phyloP scores from a whole-genome alignment of 2,329 filamentous ascomycete genomes.

The Trichoderma guizhouense region DNA sequence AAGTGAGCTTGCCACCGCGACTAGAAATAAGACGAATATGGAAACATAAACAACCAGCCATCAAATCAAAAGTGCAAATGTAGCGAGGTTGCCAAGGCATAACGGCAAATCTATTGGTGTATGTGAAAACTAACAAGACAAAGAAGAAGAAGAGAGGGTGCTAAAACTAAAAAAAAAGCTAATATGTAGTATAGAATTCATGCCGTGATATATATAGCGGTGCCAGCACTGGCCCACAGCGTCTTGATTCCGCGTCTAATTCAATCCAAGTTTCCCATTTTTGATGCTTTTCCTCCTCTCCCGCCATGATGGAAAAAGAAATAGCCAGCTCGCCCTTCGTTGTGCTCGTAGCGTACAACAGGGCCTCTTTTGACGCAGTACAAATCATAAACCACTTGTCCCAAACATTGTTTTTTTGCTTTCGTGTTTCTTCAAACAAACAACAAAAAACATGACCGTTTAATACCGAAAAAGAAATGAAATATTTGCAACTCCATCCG shows the following conservation, averaged over 20 bases:
- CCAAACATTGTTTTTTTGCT: not conserved
- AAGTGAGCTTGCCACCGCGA: not conserved
- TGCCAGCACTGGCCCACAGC: slow-evolving; percentile 4
- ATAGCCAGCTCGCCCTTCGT: not conserved
- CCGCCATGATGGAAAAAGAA: not conserved
- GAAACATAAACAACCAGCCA: not conserved
- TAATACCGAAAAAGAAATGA: not conserved
- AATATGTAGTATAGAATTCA: slow-evolving; percentile 6
- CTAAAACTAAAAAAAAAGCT: not conserved
- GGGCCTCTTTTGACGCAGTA: slow-evolving; percentile 32
- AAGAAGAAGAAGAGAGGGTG: not conserved
- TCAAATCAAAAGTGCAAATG: not conserved
- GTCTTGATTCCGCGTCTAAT: not conserved
- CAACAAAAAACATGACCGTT: not conserved
- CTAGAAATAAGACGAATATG: not conserved
- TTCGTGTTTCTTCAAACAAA: not conserved
- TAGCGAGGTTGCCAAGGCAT: not conserved
- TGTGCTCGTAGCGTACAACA: slow-evolving; percentile 6
- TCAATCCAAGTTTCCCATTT: not conserved
- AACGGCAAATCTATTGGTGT: slow-evolving; percentile 4
- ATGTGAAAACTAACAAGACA: not conserved
- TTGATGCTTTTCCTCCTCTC: slow-evolving; percentile 9
- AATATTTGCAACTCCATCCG: not conserved
- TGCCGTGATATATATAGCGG: not conserved
- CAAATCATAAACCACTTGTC: not conserved